phyloP scores from a whole-genome alignment of 257 asterid species.

The Primulina eburnea region DNA sequence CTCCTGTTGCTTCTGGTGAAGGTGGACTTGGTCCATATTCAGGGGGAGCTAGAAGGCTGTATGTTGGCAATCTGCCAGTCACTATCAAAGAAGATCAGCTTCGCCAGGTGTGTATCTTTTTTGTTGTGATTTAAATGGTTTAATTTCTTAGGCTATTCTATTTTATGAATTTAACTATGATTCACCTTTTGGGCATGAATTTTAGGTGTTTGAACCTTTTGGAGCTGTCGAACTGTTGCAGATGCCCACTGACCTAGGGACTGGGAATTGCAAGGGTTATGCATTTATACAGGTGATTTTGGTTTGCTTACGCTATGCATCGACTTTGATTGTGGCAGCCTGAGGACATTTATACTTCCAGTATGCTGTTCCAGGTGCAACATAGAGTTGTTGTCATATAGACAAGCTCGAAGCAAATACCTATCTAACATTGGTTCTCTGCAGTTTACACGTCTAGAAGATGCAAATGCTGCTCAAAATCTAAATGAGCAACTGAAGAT shows the following conservation, averaged over 20 bases:
- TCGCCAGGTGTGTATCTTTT: slow-evolving; percentile 46
- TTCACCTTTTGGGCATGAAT: slow-evolving; percentile 1
- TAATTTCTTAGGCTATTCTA: background rate
- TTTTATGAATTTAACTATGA: background rate
- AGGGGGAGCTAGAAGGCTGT: slow-evolving; percentile 59
- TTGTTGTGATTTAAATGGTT: slow-evolving; percentile 20
- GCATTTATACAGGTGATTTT: slow-evolving; percentile 65
- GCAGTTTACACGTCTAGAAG: slow-evolving; percentile 71
- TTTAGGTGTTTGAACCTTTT: slow-evolving; percentile 70
- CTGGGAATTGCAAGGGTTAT: slow-evolving; percentile 63
- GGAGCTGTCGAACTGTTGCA: slow-evolving; percentile 71
- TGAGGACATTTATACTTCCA: slow-evolving; percentile 4
- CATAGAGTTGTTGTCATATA: slow-evolving; percentile 5
- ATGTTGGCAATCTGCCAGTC: slow-evolving; percentile 63
- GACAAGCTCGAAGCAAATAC: slow-evolving; percentile 3
- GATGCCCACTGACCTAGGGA: slow-evolving; percentile 59
- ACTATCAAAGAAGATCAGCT: slow-evolving; percentile 67
- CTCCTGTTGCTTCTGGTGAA: slow-evolving; percentile 40
- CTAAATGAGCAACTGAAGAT: slow-evolving; percentile 66
- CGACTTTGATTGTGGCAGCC: slow-evolving; percentile 5
- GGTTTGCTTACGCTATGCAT: slow-evolving; percentile 16
- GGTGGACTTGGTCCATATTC: slow-evolving; percentile 50
- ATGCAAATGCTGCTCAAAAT: slow-evolving; percentile 66
- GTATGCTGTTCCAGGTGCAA: slow-evolving; percentile 23
- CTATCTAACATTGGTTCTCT: slow-evolving; percentile 10